Evolutionary conservation across 352 stramenopile species (phyloP).

Genomic region (Globisporangium ultimum): DNA sequence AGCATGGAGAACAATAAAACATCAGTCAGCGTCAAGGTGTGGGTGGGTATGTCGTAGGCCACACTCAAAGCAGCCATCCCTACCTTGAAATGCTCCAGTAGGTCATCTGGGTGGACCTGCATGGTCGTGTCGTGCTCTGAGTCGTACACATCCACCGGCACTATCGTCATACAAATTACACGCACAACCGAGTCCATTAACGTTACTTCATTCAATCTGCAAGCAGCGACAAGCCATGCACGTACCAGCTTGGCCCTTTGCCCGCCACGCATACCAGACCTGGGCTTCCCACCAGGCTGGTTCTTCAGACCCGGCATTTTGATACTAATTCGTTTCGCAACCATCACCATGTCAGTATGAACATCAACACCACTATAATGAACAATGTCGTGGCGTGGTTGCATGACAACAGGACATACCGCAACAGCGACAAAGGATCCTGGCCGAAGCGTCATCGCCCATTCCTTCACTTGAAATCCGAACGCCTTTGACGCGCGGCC

Average conservation of each 20-base stretch:
- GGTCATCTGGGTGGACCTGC: constrained; percentile 39
- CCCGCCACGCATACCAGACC: constrained; percentile 80
- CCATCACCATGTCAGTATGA: neutral
- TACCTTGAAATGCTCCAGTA: constrained; percentile 61
- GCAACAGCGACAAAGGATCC: constrained; percentile 58
- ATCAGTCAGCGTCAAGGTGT: neutral
- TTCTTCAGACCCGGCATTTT: constrained; percentile 59
- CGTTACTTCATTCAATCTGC: neutral
- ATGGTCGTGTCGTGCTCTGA: constrained; percentile 32
- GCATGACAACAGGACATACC: constrained; percentile 29
- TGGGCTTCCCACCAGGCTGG: constrained; percentile 80
- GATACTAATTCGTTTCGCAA: constrained; percentile 39
- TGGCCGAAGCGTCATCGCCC: constrained; percentile 44
- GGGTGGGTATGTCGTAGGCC: neutral
- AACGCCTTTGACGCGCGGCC: constrained; percentile 47
- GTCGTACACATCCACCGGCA: constrained; percentile 52
- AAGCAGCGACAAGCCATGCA: neutral
- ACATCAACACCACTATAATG: neutral
- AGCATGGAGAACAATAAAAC: neutral
- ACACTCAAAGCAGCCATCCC: neutral
- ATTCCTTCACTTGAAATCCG: constrained; percentile 50
- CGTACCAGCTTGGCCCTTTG: constrained; percentile 52
- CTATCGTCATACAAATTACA: constrained; percentile 14
- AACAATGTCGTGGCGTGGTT: no score
- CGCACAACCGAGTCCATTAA: neutral